phyloP scores from a whole-genome alignment of 768 basidiomycete genomes.

The Paxillus ammoniavirescens region DNA sequence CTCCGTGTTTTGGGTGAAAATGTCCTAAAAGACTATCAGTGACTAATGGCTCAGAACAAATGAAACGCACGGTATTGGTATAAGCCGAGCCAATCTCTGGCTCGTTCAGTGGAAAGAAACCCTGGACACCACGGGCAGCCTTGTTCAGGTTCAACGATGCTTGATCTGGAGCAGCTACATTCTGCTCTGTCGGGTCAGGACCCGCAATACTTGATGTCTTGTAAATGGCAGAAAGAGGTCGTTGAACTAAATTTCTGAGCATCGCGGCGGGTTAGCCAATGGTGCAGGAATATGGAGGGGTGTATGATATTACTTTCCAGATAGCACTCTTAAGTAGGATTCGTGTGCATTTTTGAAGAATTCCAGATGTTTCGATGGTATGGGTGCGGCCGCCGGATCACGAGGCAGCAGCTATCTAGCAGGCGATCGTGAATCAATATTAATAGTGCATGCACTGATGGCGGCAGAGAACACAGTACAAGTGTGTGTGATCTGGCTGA shows the following conservation, averaged over 20 bases:
- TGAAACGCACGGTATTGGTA: constrained; percentile 17
- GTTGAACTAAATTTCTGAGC: background rate
- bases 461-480: too few relatives aligned
- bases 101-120: constrained; percentile 61
- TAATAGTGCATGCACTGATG: too few relatives aligned
- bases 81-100: constrained; percentile 52
- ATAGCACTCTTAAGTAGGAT: background rate
- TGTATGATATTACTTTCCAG: background rate
- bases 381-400: background rate
- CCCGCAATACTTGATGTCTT: background rate
- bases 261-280: background rate
- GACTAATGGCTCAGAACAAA: background rate
- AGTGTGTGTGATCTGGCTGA: too few relatives aligned
- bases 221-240: background rate
- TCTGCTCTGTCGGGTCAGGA: constrained; percentile 1
- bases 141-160: constrained; percentile 38
- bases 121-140: constrained; percentile 46
- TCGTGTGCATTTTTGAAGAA: background rate
- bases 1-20: constrained; percentile 46
- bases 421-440: too few relatives aligned
- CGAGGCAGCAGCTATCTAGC: too few relatives aligned
- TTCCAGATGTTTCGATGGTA: background rate
- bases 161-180: background rate
- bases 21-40: constrained; percentile 17
- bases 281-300: background rate